A percentile compares a stretch with the other conserved stretches of the same genome.
Evolutionary conservation across 192 early-diverging fungal species (phyloP).

Genomic region (Phycomyces blakesleeanus): DNA sequence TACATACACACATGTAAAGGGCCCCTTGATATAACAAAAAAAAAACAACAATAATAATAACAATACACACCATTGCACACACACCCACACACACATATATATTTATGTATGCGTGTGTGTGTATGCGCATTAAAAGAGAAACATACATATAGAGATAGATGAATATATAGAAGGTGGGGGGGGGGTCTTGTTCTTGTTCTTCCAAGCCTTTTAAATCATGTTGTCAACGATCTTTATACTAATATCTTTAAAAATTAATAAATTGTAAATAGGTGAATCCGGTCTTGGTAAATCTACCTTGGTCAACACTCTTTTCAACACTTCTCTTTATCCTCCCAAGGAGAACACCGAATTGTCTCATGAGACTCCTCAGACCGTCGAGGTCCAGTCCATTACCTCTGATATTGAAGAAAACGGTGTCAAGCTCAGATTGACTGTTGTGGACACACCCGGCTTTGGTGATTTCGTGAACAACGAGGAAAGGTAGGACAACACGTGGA

Average conservation of each 20-base stretch:
- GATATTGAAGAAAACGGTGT: slow-evolving; percentile 98
- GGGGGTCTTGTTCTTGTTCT: background rate
- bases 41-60: too few relatives aligned
- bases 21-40: too few relatives aligned
- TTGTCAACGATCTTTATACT: too few relatives aligned
- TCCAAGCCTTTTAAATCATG: background rate
- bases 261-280: slow-evolving; percentile 76
- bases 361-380: slow-evolving; percentile 70
- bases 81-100: too few relatives aligned
- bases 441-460: slow-evolving; percentile 97
- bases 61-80: too few relatives aligned
- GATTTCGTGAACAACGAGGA: slow-evolving; percentile 99
- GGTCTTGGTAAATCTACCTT: slow-evolving; percentile 97
- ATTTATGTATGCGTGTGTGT: too few relatives aligned
- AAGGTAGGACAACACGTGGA: slow-evolving; percentile 47
- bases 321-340: slow-evolving; percentile 82
- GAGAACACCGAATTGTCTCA: slow-evolving; percentile 62
- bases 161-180: background rate
- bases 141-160: too few relatives aligned
- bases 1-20: too few relatives aligned
- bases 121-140: too few relatives aligned
- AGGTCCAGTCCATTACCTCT: slow-evolving; percentile 74
- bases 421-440: slow-evolving; percentile 87
- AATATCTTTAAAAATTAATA: too few relatives aligned
- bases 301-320: slow-evolving; percentile 95